Conservation (phyloP, 371 early-diverging fungal species). For the Gilbertella persicaria region DNA sequence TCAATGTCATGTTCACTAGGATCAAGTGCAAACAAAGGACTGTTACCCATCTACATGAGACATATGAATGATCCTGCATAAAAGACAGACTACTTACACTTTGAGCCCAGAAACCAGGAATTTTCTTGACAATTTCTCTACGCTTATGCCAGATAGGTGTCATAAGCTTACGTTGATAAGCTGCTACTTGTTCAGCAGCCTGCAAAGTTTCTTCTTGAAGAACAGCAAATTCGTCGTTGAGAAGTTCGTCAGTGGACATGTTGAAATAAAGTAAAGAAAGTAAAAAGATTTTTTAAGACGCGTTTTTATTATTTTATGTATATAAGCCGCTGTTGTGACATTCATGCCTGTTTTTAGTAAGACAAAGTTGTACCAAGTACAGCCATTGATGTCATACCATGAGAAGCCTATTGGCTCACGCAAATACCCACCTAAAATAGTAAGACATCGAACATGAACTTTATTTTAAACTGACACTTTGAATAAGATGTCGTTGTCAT, state of each 20-base stretch:
- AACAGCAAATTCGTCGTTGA: conserved; percentile 33
- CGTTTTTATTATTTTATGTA: too few relatives aligned
- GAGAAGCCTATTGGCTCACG: too few relatives aligned
- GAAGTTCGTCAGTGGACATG: conserved; percentile 42
- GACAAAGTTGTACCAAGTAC: too few relatives aligned
- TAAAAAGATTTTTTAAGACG: too few relatives aligned
- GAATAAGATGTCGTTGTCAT: too few relatives aligned
- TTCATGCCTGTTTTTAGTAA: too few relatives aligned
- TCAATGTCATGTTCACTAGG: conserved; percentile 37
- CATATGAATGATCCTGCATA: conserved; percentile 3
- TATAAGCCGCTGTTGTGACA: too few relatives aligned
- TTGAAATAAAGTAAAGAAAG: background rate
- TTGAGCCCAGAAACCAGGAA: conserved; percentile 59
- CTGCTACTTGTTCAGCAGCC: conserved; percentile 35
- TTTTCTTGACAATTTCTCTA: conserved; percentile 55
- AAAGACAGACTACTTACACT: conserved; percentile 31
- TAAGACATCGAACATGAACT: too few relatives aligned
- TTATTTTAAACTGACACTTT: too few relatives aligned
- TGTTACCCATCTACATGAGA: conserved; percentile 40
- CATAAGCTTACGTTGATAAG: conserved; percentile 51
- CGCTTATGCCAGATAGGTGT: conserved; percentile 58
- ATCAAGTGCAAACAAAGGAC: conserved; percentile 19
- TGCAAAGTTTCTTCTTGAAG: conserved; percentile 42
- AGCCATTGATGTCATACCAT: too few relatives aligned
- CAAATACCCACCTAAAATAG: too few relatives aligned